These are phyloP conservation scores for Beauveria rudraprayagi DNA, from an alignment of 2,329 filamentous ascomycete genomes.

Conservation along the genomic window DNA sequence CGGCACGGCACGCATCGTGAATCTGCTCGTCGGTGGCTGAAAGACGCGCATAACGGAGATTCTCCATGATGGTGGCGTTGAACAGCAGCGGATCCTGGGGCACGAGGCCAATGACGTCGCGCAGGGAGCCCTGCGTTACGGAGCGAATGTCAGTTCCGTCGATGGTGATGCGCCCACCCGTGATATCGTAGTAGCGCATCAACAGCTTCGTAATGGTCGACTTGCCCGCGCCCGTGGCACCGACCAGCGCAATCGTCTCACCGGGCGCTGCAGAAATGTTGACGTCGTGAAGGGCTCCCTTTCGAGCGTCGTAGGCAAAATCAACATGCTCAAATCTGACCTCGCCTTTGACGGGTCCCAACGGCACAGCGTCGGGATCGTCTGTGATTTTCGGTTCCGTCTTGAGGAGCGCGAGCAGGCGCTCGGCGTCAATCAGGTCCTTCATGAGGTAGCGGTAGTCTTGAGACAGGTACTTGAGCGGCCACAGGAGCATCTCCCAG, in stretches of 20 bases:
- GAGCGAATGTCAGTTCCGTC: constrained; percentile 38
- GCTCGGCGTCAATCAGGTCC: constrained; percentile 38
- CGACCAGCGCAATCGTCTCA: constrained; percentile 38
- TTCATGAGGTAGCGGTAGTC: constrained; percentile 40
- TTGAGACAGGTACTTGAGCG: constrained; percentile 21
- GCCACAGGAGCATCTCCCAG: constrained; percentile 39
- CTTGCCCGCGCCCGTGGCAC: constrained; percentile 39
- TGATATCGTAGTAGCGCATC: constrained; percentile 44
- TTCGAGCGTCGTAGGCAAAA: constrained; percentile 24
- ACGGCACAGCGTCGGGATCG: constrained; percentile 27
- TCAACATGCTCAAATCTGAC: neutral
- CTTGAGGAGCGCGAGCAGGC: constrained; percentile 34
- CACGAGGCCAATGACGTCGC: constrained; percentile 35
- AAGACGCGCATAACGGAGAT: constrained; percentile 44
- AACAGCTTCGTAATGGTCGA: constrained; percentile 42
- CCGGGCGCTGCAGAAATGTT: constrained; percentile 35
- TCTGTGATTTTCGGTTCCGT: constrained; percentile 26
- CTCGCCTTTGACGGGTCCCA: constrained; percentile 16
- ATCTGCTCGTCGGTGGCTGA: constrained; percentile 41
- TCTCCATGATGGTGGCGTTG: constrained; percentile 48
- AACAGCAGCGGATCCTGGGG: constrained; percentile 40
- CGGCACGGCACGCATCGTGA: constrained; percentile 41
- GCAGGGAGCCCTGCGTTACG: constrained; percentile 31
- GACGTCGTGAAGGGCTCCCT: constrained; percentile 31
- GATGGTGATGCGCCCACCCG: constrained; percentile 35